Evolutionary conservation across 2,329 filamentous ascomycete species (phyloP).

Genomic region (Phyllosticta paracitricarpa): DNA sequence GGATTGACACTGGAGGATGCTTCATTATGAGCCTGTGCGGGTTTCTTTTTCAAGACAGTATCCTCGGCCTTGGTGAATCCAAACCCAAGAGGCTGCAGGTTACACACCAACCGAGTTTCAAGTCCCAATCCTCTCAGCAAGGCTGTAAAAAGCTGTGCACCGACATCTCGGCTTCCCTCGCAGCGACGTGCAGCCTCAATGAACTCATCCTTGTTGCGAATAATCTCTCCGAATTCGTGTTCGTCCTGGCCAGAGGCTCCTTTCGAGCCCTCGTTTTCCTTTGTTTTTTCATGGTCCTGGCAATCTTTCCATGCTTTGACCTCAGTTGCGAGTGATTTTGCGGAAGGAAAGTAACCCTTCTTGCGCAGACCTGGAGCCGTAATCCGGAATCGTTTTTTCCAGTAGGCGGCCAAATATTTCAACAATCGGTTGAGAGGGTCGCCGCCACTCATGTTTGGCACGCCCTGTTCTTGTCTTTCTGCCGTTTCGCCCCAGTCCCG

Average conservation of each 20-base stretch:
- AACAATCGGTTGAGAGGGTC: slow-evolving; percentile 73
- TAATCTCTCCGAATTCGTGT: slow-evolving; percentile 64
- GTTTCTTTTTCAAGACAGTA: slow-evolving; percentile 44
- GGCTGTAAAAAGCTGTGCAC: slow-evolving; percentile 81
- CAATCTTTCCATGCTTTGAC: slow-evolving; percentile 57
- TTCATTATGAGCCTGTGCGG: slow-evolving; percentile 16
- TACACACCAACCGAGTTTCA: slow-evolving; percentile 74
- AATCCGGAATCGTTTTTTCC: slow-evolving; percentile 74
- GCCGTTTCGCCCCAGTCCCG: slow-evolving; percentile 67
- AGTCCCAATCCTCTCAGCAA: slow-evolving; percentile 70
- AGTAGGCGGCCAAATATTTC: slow-evolving; percentile 69
- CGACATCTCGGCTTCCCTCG: slow-evolving; percentile 75
- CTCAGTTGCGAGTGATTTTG: slow-evolving; percentile 57
- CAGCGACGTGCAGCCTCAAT: slow-evolving; percentile 57
- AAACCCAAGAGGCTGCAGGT: slow-evolving; percentile 76
- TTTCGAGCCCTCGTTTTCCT: background rate
- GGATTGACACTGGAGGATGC: slow-evolving; percentile 11
- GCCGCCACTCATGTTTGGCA: slow-evolving; percentile 67
- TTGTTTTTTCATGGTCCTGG: background rate
- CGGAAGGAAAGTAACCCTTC: slow-evolving; percentile 73
- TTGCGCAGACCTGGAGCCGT: slow-evolving; percentile 78
- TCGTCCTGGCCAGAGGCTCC: slow-evolving; percentile 43
- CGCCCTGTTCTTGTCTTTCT: slow-evolving; percentile 54
- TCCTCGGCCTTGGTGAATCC: slow-evolving; percentile 85
- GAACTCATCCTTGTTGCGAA: slow-evolving; percentile 59